Conservation (phyloP, 345 rosid species). For the Populus euphratica region DNA sequence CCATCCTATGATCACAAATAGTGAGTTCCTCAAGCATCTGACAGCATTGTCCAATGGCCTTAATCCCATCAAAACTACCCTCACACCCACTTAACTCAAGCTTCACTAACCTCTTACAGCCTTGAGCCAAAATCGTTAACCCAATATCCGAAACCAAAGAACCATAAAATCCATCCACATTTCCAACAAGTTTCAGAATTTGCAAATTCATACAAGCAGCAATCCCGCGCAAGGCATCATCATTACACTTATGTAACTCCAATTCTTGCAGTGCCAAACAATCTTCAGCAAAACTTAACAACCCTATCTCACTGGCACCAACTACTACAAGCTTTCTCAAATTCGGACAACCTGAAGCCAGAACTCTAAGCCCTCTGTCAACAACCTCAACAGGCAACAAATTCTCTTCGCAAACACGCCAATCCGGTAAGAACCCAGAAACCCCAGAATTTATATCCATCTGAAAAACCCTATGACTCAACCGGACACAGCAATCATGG, state of each 20-base stretch:
- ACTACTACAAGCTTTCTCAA: constrained; percentile 60
- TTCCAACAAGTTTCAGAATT: constrained; percentile 71
- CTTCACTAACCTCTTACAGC: constrained; percentile 84
- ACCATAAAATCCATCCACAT: constrained; percentile 57
- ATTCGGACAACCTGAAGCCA: constrained; percentile 41
- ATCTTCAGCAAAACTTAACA: constrained; percentile 67
- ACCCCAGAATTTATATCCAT: constrained; percentile 18
- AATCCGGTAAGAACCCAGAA: constrained; percentile 14
- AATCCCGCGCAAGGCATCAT: constrained; percentile 47
- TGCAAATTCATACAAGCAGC: constrained; percentile 85
- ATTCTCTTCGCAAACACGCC: constrained; percentile 41
- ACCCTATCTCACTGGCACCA: constrained; percentile 73
- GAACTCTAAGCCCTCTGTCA: constrained; percentile 23
- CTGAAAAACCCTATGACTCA: constrained; percentile 16
- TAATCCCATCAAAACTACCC: constrained; percentile 92
- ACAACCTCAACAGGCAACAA: constrained; percentile 54
- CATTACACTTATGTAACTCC: constrained; percentile 53
- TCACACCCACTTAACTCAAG: constrained; percentile 83
- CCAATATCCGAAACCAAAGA: constrained; percentile 84
- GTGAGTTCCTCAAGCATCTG: constrained; percentile 91
- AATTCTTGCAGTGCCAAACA: constrained; percentile 73
- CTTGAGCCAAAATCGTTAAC: constrained; percentile 83
- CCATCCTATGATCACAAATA: constrained; percentile 85
- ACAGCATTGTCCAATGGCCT: constrained; percentile 90
- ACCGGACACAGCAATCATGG: constrained; percentile 17